phyloP scores from a whole-genome alignment of 2,329 filamentous ascomycete genomes.

The Colletotrichum coccodes region DNA sequence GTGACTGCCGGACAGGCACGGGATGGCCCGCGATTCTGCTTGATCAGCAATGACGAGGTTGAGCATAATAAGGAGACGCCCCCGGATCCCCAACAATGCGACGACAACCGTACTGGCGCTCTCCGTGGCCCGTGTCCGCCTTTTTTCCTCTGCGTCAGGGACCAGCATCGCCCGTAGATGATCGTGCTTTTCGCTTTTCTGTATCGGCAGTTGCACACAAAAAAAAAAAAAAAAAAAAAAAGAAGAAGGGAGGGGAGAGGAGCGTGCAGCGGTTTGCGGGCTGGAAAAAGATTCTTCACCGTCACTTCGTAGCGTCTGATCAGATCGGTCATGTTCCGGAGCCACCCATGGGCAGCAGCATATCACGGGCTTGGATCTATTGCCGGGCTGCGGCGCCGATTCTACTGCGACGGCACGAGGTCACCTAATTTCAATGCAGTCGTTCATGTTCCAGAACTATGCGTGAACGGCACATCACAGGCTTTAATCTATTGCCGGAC shows the following conservation, averaged over 20 bases:
- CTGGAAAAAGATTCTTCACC: not conserved
- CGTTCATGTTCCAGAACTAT: not conserved
- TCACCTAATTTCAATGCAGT: not conserved
- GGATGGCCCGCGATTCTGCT: not conserved
- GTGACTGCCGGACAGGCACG: not conserved
- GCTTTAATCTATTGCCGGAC: too few relatives aligned
- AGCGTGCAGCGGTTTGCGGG: not conserved
- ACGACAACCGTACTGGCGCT: not conserved
- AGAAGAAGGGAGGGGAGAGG: too few relatives aligned
- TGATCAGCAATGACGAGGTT: conserved; percentile 11
- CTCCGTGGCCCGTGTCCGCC: conserved; percentile 7
- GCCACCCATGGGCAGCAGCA: too few relatives aligned
- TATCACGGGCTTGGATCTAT: too few relatives aligned
- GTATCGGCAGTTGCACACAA: conserved; percentile 14
- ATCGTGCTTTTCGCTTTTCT: not conserved
- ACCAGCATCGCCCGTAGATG: conserved; percentile 21
- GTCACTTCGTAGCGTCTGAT: not conserved
- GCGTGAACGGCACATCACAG: too few relatives aligned
- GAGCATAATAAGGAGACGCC: not conserved
- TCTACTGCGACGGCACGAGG: not conserved
- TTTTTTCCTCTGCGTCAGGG: conserved; percentile 1
- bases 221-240: too few relatives aligned
- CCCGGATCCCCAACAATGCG: conserved; percentile 5
- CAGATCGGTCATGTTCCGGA: not conserved
- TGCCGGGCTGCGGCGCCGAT: too few relatives aligned